phyloP scores from a whole-genome alignment of 306 rosid species.

The Dryas octopetala region DNA sequence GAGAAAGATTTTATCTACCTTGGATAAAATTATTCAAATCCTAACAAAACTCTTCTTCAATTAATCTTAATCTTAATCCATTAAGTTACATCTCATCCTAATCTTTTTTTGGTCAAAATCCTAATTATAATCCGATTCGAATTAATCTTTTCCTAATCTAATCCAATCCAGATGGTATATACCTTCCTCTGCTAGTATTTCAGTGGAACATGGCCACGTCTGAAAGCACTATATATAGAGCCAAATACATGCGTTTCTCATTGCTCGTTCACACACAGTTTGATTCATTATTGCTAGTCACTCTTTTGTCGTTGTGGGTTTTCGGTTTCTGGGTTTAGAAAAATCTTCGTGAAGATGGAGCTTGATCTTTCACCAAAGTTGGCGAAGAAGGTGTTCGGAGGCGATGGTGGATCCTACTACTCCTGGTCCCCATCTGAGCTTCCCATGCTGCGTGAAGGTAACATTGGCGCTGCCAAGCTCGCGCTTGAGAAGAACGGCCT shows the following conservation, averaged over 20 bases:
- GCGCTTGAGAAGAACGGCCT: slow-evolving; percentile 70
- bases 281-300: neutral
- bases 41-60: too few species aligned
- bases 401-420: slow-evolving; percentile 63
- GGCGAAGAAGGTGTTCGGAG: slow-evolving; percentile 56
- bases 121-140: neutral
- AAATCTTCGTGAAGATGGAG: slow-evolving; percentile 40
- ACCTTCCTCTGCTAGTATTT: too few species aligned
- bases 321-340: slow-evolving; percentile 5
- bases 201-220: too few species aligned
- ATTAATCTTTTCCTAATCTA: neutral
- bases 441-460: slow-evolving; percentile 68
- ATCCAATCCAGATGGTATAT: neutral
- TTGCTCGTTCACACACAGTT: neutral
- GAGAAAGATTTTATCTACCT: neutral
- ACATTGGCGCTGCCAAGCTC: slow-evolving; percentile 76
- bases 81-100: too few species aligned
- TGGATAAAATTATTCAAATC: too few species aligned
- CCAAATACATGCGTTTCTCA: slow-evolving; percentile 3
- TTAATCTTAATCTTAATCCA: too few species aligned
- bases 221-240: neutral
- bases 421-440: slow-evolving; percentile 77
- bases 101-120: neutral
- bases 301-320: neutral
- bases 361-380: slow-evolving; percentile 70